A percentile compares a stretch with the other conserved stretches of the same genome.
These are phyloP conservation scores for Cryptococcus sp. DNA, from an alignment of 1,284 basidiomycete genomes.

Conservation along the genomic window DNA sequence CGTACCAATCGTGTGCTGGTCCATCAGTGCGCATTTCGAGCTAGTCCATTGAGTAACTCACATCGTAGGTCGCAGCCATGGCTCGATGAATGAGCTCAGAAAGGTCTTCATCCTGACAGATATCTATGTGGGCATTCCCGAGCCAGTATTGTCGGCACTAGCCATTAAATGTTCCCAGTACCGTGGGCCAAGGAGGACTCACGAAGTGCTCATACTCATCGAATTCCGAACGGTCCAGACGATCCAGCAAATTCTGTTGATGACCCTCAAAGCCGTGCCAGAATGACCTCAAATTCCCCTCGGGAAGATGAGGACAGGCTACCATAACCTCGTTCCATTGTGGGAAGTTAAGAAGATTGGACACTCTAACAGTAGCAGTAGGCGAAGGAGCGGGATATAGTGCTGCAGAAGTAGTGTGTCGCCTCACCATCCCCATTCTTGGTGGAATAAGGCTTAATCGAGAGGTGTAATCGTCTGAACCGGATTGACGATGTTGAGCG, in stretches of 20 bases:
- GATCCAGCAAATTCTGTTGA: background rate
- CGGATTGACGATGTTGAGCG: conserved; percentile 5
- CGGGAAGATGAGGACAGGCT: background rate
- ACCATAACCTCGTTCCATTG: background rate
- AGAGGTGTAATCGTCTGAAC: background rate
- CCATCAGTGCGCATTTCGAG: conserved; percentile 1
- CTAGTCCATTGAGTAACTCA: conserved; percentile 16
- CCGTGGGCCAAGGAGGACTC: background rate
- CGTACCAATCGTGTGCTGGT: conserved; percentile 25
- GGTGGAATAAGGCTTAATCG: background rate
- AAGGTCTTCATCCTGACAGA: conserved; percentile 17
- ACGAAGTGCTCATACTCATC: background rate
- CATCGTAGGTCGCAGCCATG: conserved; percentile 22
- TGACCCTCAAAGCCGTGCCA: background rate
- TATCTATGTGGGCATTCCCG: conserved; percentile 11
- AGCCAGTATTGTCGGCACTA: background rate
- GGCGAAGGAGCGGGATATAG: background rate
- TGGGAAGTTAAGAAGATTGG: background rate
- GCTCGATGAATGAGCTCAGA: conserved; percentile 18
- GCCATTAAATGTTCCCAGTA: background rate
- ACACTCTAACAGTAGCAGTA: background rate
- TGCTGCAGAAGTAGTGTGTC: background rate
- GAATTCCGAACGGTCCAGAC: background rate
- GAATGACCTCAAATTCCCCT: background rate
- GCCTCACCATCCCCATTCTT: background rate